Evolutionary conservation across 306 rosid species (phyloP), one percentile per base, ranked within the genome.

Genomic region (Medicago arabica): DNA sequence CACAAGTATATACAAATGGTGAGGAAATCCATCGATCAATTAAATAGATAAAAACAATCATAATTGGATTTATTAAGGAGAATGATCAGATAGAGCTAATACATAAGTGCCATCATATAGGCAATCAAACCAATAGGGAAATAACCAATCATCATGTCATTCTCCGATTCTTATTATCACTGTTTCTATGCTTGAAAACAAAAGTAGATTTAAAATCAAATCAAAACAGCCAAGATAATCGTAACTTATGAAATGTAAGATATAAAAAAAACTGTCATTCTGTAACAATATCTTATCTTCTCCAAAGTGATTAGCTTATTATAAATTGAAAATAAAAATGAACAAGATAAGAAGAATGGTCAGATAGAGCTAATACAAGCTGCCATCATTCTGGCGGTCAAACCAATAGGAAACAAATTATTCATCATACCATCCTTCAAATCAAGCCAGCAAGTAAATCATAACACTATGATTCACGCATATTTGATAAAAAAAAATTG

Each of bases 51-150:
- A 34, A 11, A 67, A 9, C 19, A 66, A 57, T 6, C 6, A 46
- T 2, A 9, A 59, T 18, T 14, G 0, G 13, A 12, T 8, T 14
- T 28, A 67, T 9, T 3, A 9, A 58, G 76, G 67, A 79, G 85
- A 81, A 81, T 78, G 85, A 71, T 81, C 88, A 85, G 85, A 81
- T 78, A 74, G 83, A 78, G 88, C 88, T 78, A 81, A 85, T 85
- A 78, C 81, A 58, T 1, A 69, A 12, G 31, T 18, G 83, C 85
- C 87, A 84, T 81, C 85, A 84, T 84, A 4, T 41, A 36, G 76
- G 85, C 83, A 74, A 74, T 81, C 85, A 84, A 80, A 76, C 82
- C 84, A 80, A 80, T 84, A 84, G 87, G 87, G 84, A 84, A 81
- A 81, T 12, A 39, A 63, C 1, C 34, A 31, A 74, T 81, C 88